Base-by-base conservation (phyloP, 2,329 filamentous ascomycete genomes). In the Aspergillus calidoustus region DNA sequence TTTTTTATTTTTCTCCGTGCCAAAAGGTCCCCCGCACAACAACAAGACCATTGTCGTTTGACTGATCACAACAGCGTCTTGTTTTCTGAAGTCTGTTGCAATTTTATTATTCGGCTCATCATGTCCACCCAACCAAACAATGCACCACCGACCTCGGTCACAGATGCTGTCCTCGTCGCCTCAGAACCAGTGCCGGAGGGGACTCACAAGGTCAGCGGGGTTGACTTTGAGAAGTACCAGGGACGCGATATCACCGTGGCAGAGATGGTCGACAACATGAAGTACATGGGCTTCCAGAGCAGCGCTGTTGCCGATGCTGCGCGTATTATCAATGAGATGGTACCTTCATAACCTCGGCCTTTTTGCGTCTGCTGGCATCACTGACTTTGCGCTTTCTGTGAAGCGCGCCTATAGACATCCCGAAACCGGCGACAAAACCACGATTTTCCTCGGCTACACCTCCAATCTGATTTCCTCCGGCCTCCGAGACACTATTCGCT, bases 401-500 rank as follows among this genome's bases (percentile, higher is more conserved):
- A 56, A 89, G 92, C 86, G 92, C 74, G 85, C 86, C 60, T 98
- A 92, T 89, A 84, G 84, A 64, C 91, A 97, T 74, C 87, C 91
- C 0, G 91, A 93, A 72, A 91, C 91, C 1, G 87, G 87, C 15
- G 87, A 90, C 28, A 86, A 86, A 71, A 95, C 95, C 19, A 98
- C 95, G 63, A 94, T 99, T 70, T 98, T 99, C 79, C 87, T 99
- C 8, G 95, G 95, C 60, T 99, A 97, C 81, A 99, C 95, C 9
- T 97, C 92, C 54, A 99, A 99, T 76, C 85, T 99, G 70, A 97
- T 99, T 72, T 98, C 95, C 0, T 99, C 94, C 3, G 95, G 95
- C 8, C 86, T 99, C 31, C 88, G 95, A 57, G 93, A 96, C 68
- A 93, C 93, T 41, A 83, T 99, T 67, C 91, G 95, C 60, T 99